phyloP scores from a whole-genome alignment of 257 asterid species.

The Nicotiana knightiana region DNA sequence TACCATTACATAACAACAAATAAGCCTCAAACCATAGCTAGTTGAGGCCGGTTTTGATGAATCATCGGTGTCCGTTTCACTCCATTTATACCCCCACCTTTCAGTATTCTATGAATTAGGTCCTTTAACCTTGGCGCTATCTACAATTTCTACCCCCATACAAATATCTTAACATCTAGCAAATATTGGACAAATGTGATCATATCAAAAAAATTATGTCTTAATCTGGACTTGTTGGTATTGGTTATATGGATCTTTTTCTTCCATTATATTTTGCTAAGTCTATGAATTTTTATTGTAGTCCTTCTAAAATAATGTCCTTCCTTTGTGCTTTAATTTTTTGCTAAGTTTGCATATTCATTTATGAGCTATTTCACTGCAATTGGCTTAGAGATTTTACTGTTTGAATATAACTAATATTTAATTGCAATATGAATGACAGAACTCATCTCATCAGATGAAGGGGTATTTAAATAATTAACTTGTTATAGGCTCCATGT shows the following conservation, averaged over 20 bases:
- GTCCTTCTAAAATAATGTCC: background rate
- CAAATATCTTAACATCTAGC: background rate
- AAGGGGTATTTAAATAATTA: background rate
- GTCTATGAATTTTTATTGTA: background rate
- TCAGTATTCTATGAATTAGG: background rate
- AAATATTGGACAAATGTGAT: background rate
- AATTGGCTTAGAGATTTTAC: background rate
- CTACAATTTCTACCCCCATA: background rate
- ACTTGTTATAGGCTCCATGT: background rate
- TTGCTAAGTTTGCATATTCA: background rate
- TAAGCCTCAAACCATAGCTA: background rate
- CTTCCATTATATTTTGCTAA: background rate
- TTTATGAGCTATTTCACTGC: background rate
- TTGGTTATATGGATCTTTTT: background rate
- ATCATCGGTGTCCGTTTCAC: background rate
- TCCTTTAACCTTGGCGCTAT: background rate
- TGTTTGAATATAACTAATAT: too few species aligned
- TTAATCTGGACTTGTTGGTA: background rate
- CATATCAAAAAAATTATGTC: background rate
- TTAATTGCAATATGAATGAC: background rate
- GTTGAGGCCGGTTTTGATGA: background rate
- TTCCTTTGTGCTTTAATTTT: background rate
- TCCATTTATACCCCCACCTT: background rate
- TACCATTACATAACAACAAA: too few species aligned
- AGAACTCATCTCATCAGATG: background rate